Evolutionary conservation across 495 filamentous ascomycete species (phyloP).

Genomic region (Collariella sp.): DNA sequence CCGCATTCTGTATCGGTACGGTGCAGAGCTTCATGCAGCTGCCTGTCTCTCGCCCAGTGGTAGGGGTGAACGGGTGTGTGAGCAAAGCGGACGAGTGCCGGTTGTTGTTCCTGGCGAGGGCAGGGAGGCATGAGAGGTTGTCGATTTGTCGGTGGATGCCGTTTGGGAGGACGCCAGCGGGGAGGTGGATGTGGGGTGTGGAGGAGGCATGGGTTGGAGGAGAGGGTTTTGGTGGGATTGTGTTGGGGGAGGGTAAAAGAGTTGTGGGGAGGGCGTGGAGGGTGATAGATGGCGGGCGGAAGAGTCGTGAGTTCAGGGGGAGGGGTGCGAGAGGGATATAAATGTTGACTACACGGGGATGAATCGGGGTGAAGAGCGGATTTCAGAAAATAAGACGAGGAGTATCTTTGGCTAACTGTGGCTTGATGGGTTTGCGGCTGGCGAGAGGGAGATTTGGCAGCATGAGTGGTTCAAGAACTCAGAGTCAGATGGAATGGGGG

Average conservation of each 20-base stretch:
- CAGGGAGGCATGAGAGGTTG: background rate
- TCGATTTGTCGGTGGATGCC: slow-evolving; percentile 9
- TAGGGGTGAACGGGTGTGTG: background rate
- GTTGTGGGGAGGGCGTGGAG: no score
- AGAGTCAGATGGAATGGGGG: slow-evolving; percentile 6
- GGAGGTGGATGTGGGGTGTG: background rate
- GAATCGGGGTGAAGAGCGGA: background rate
- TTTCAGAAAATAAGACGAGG: slow-evolving; percentile 7
- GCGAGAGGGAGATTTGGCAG: slow-evolving; percentile 3
- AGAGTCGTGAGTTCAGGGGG: no score
- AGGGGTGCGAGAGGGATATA: no score
- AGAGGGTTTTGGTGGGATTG: slow-evolving; percentile 7
- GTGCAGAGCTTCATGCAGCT: slow-evolving; percentile 12
- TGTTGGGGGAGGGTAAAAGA: background rate
- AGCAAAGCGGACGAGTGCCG: slow-evolving; percentile 10
- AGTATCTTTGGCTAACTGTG: slow-evolving; percentile 3
- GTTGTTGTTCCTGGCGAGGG: slow-evolving; percentile 4
- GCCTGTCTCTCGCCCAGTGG: slow-evolving; percentile 4
- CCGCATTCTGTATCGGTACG: slow-evolving; percentile 8
- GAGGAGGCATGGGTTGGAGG: slow-evolving; percentile 5
- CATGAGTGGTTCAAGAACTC: slow-evolving; percentile 15
- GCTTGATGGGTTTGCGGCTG: background rate
- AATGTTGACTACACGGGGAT: slow-evolving; percentile 1
- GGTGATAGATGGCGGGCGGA: no score
- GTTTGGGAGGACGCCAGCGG: background rate